phyloP scores from a whole-genome alignment of 148 eudicot species.

The Agrostemma githago region DNA sequence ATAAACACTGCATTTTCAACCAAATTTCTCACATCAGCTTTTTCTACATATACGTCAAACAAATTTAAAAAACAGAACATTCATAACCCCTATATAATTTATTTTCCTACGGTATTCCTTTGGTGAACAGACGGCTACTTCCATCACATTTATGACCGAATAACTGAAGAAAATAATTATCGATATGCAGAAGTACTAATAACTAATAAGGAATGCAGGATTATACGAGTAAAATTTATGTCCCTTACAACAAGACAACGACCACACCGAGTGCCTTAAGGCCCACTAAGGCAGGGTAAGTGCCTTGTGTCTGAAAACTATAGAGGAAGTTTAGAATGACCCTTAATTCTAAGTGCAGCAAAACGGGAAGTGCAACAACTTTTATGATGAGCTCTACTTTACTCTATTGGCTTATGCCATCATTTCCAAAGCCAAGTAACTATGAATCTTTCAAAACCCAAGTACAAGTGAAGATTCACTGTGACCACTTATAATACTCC shows the following conservation, averaged over 20 bases:
- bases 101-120: not conserved
- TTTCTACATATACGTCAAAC: not conserved
- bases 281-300: not conserved
- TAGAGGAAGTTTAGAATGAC: not conserved
- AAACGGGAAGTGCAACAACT: not conserved
- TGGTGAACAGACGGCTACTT: not conserved
- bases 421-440: not conserved
- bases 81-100: too few species aligned
- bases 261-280: not conserved
- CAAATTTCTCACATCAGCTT: constrained; percentile 6
- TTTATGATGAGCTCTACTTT: not conserved
- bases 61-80: not conserved
- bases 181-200: not conserved
- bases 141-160: not conserved
- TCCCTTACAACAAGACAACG: not conserved
- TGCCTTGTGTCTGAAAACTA: not conserved
- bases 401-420: too few species aligned
- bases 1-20: constrained; percentile 65
- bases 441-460: not conserved
- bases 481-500: not conserved
- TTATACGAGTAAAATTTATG: not conserved
- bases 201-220: not conserved
- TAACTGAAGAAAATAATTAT: not conserved
- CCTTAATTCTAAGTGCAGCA: not conserved
- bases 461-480: not conserved